A percentile compares a stretch with the other conserved stretches of the same genome.
These are phyloP conservation scores for Aspergillus sp. DNA, from an alignment of 2,329 filamentous ascomycete genomes.

Conservation along the genomic window DNA sequence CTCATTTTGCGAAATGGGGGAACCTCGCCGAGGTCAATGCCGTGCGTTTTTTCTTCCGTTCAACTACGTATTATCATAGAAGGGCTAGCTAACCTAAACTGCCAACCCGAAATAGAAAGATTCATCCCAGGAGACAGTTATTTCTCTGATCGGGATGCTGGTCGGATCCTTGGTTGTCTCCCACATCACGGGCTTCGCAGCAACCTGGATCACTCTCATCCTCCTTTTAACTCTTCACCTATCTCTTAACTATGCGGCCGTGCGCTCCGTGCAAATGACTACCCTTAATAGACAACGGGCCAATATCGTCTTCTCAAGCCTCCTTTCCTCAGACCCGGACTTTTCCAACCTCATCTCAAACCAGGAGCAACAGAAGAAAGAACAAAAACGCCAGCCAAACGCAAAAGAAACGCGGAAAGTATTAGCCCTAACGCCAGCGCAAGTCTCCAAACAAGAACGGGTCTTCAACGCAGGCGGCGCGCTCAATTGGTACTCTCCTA, in stretches of 20 bases:
- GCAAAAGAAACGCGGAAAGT: constrained; percentile 5
- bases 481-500: constrained; percentile 51
- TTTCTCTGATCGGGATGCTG: constrained; percentile 84
- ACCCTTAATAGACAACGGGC: constrained; percentile 85
- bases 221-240: constrained; percentile 74
- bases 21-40: constrained; percentile 94
- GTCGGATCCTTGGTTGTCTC: constrained; percentile 79
- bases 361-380: not conserved
- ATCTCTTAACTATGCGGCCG: constrained; percentile 80
- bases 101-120: constrained; percentile 60
- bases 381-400: not conserved
- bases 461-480: constrained; percentile 66
- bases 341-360: constrained; percentile 15
- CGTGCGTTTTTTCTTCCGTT: constrained; percentile 34
- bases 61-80: not conserved
- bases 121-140: constrained; percentile 90
- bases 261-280: constrained; percentile 78
- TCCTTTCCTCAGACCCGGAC: constrained; percentile 42
- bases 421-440: constrained; percentile 55
- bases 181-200: constrained; percentile 65
- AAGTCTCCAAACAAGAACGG: constrained; percentile 61
- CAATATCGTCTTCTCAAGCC: constrained; percentile 68
- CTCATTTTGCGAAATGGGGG: constrained; percentile 83
- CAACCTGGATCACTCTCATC: constrained; percentile 74
- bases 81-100: constrained; percentile 1